These are phyloP conservation scores for Gastrolobium bilobum DNA, from an alignment of 306 rosid genomes.

Conservation along the genomic window DNA sequence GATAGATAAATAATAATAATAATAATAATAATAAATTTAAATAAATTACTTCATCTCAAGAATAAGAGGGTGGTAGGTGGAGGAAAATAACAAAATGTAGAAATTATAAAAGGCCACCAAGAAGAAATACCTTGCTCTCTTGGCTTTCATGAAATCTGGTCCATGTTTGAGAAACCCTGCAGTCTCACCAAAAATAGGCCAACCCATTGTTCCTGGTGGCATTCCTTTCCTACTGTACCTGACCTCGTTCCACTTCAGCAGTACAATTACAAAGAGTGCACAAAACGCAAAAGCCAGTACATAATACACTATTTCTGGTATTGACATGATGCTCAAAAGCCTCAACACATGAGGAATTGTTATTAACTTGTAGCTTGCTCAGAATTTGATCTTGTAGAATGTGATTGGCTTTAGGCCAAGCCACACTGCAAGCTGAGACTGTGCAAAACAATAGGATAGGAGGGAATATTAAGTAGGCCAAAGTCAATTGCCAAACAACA, in stretches of 20 bases:
- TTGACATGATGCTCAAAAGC: conserved; percentile 56
- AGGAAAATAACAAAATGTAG: background rate
- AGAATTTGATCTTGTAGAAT: conserved; percentile 1
- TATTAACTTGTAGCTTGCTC: conserved; percentile 21
- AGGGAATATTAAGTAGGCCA: conserved; percentile 49
- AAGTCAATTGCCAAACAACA: conserved; percentile 17
- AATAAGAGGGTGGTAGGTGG: background rate
- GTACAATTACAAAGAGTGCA: conserved; percentile 61
- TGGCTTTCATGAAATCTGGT: conserved; percentile 75
- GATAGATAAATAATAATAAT: conserved; percentile 28
- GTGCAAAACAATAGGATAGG: conserved; percentile 48
- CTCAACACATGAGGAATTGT: conserved; percentile 17
- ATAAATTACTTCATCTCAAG: background rate
- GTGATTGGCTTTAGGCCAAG: conserved; percentile 53
- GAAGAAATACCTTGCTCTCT: conserved; percentile 68
- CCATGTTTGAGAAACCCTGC: conserved; percentile 75
- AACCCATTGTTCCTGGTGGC: conserved; percentile 93
- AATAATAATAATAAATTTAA: background rate
- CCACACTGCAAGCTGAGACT: conserved; percentile 18
- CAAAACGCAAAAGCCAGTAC: conserved; percentile 57
- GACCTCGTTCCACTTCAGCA: conserved; percentile 71
- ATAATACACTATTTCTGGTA: conserved; percentile 51
- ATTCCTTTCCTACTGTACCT: conserved; percentile 67
- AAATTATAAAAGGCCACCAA: conserved; percentile 9
- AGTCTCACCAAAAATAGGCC: conserved; percentile 88